A percentile compares a stretch with the other conserved stretches of the same genome.
phyloP scores from a whole-genome alignment of 257 asterid species.

The Eucommia ulmoides region DNA sequence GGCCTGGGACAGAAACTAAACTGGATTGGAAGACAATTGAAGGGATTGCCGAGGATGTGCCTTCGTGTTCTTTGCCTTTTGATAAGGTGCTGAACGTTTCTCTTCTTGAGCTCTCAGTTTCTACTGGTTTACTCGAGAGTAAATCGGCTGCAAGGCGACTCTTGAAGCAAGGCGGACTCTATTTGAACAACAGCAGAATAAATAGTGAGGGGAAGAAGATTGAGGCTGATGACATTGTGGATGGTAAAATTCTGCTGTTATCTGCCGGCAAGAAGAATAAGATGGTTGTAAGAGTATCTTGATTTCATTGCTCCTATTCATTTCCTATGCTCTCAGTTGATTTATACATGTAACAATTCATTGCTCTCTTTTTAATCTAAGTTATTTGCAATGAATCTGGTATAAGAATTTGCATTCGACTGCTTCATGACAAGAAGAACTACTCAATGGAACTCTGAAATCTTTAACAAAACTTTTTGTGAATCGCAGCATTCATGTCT shows the following conservation, averaged over 20 bases:
- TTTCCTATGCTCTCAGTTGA: no score
- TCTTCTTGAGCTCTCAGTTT: slow-evolving; percentile 52
- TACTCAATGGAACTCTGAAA: no score
- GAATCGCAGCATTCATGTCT: no score
- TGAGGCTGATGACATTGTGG: slow-evolving; percentile 65
- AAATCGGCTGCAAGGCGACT: slow-evolving; percentile 84
- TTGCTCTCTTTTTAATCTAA: no score
- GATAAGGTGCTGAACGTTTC: slow-evolving; percentile 46
- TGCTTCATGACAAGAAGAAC: no score
- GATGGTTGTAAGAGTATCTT: slow-evolving; percentile 76
- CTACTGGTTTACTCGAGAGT: slow-evolving; percentile 67
- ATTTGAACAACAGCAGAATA: slow-evolving; percentile 60
- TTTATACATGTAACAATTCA: no score
- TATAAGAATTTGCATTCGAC: no score
- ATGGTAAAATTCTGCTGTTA: slow-evolving; percentile 62
- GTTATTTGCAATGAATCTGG: no score
- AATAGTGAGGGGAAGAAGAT: slow-evolving; percentile 73
- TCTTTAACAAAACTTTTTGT: no score
- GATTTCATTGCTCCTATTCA: no score
- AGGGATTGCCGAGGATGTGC: slow-evolving; percentile 73
- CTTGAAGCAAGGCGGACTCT: slow-evolving; percentile 91
- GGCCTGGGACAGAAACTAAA: slow-evolving; percentile 69
- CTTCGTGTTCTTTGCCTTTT: slow-evolving; percentile 35
- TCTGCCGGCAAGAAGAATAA: slow-evolving; percentile 95
- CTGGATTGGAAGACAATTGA: slow-evolving; percentile 60